Evolutionary conservation across 2,329 filamentous ascomycete species (phyloP).

Genomic region (Falciphora oryzae): DNA sequence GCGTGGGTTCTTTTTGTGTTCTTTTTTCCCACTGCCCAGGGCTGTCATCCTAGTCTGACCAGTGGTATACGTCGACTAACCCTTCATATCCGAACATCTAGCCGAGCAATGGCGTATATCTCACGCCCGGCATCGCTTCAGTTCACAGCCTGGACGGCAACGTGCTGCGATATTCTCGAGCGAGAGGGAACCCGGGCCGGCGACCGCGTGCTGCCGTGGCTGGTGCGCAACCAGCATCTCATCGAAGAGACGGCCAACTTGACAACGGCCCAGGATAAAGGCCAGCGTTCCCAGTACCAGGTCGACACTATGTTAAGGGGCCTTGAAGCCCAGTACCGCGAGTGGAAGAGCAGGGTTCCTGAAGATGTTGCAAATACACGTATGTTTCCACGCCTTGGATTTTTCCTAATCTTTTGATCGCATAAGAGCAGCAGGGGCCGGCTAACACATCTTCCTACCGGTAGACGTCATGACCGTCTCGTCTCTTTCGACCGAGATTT

Average conservation of each 20-base stretch:
- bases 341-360: constrained; percentile 33
- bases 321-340: constrained; percentile 39
- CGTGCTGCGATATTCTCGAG: constrained; percentile 40
- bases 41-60: neutral
- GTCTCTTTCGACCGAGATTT: constrained; percentile 31
- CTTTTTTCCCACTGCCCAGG: neutral
- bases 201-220: constrained; percentile 38
- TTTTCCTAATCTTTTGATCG: neutral
- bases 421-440: neutral
- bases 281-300: constrained; percentile 32
- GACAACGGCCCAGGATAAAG: constrained; percentile 21
- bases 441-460: neutral
- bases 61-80: neutral
- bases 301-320: constrained; percentile 39
- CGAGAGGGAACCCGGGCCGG: constrained; percentile 28
- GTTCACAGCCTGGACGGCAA: constrained; percentile 37
- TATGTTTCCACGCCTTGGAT: neutral
- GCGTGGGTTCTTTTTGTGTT: constrained; percentile 25
- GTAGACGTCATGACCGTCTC: constrained; percentile 29
- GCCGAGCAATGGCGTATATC: neutral
- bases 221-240: constrained; percentile 36
- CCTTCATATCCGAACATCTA: neutral
- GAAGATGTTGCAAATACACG: constrained; percentile 19
- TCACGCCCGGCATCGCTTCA: constrained; percentile 16
- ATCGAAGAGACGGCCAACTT: constrained; percentile 31